phyloP scores from a whole-genome alignment of 2,329 filamentous ascomycete genomes.

The Microascus cirrosus region DNA sequence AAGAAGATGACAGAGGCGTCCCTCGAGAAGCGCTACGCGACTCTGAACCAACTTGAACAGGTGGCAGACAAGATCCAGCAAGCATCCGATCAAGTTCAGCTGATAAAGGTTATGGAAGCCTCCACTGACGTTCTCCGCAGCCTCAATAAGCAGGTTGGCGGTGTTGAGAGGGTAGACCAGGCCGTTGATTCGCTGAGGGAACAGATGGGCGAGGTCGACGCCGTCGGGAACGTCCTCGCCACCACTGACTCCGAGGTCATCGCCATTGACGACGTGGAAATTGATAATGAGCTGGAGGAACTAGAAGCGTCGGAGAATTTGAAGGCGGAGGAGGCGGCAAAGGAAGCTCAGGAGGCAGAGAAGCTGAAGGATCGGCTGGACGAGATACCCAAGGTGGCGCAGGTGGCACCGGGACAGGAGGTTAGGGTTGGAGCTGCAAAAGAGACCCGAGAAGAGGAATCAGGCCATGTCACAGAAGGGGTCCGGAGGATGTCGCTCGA shows the following conservation, averaged over 20 bases:
- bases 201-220: constrained; percentile 72
- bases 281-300: constrained; percentile 77
- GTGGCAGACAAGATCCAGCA: constrained; percentile 76
- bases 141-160: constrained; percentile 69
- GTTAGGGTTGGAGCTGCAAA: neutral
- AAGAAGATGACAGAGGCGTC: constrained; percentile 74
- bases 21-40: constrained; percentile 59
- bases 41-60: constrained; percentile 71
- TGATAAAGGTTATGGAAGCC: constrained; percentile 73
- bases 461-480: constrained; percentile 18
- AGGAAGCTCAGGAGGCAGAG: constrained; percentile 29
- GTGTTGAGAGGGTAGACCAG: constrained; percentile 61
- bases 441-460: constrained; percentile 7
- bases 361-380: constrained; percentile 39
- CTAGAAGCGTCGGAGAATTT: constrained; percentile 52
- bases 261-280: constrained; percentile 64
- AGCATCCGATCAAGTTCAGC: constrained; percentile 72
- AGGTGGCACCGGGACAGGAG: neutral
- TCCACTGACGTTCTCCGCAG: constrained; percentile 60
- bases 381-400: constrained; percentile 9
- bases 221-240: constrained; percentile 66
- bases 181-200: constrained; percentile 66
- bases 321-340: constrained; percentile 36
- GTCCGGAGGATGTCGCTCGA: constrained; percentile 26
- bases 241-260: constrained; percentile 36